Percentiles rank a stretch among this genome's conserved stretches.
phyloP scores from a whole-genome alignment of 371 early-diverging fungal genomes.

The Syncephalis fuscata region DNA sequence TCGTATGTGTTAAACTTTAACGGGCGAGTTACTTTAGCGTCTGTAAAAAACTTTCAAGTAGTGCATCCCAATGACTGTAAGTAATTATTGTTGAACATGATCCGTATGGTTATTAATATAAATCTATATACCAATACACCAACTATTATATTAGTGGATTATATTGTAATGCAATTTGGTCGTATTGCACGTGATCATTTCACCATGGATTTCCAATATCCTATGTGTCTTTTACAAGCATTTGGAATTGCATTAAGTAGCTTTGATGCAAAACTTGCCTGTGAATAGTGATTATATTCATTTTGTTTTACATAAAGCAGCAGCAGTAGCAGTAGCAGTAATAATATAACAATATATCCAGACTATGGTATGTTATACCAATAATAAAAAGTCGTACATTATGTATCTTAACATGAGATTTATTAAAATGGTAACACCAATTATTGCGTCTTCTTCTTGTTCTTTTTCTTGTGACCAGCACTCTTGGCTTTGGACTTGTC shows the following conservation, averaged over 20 bases:
- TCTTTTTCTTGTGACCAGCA: too few species aligned
- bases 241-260: conserved; percentile 88
- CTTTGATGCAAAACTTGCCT: conserved; percentile 80
- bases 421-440: too few species aligned
- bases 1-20: conserved; percentile 93
- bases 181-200: conserved; percentile 63
- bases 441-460: too few species aligned
- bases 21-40: conserved; percentile 82
- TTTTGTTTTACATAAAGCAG: too few species aligned
- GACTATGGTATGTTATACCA: too few species aligned
- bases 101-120: neutral
- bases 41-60: conserved; percentile 97
- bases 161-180: conserved; percentile 95
- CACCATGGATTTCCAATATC: conserved; percentile 90
- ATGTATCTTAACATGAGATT: too few species aligned
- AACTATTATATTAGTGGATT: conserved; percentile 45
- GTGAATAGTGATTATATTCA: conserved; percentile 31
- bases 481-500: too few species aligned
- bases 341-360: too few species aligned
- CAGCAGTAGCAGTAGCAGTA: too few species aligned
- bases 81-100: too few species aligned
- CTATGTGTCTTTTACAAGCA: conserved; percentile 82
- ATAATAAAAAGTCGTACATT: too few species aligned
- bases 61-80: conserved; percentile 78
- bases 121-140: neutral